phyloP scores from a whole-genome alignment of 495 filamentous ascomycete species.

The Hypoxylon crocopeplum region DNA sequence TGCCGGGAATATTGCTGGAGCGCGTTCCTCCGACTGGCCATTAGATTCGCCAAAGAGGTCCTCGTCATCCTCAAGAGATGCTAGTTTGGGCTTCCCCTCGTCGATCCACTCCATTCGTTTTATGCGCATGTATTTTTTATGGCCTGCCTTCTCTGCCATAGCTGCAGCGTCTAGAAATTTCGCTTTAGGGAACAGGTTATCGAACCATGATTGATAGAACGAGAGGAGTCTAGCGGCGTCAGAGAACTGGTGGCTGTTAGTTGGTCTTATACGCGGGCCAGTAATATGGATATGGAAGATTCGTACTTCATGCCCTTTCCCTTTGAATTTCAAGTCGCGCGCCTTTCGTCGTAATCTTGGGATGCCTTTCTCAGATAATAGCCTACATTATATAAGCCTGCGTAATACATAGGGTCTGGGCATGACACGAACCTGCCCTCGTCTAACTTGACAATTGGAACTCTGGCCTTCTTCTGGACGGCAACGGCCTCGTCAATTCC shows the following conservation, averaged over 20 bases:
- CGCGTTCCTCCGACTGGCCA: conserved; percentile 40
- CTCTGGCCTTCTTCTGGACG: conserved; percentile 71
- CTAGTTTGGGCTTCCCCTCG: conserved; percentile 65
- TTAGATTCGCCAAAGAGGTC: conserved; percentile 32
- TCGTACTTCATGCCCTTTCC: conserved; percentile 89
- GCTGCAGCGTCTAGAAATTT: conserved; percentile 89
- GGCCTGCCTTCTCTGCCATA: conserved; percentile 94
- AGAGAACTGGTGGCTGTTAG: conserved; percentile 66
- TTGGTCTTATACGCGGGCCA: not conserved
- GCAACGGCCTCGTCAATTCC: conserved; percentile 90
- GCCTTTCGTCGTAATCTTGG: conserved; percentile 78
- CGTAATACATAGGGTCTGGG: no score
- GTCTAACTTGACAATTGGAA: conserved; percentile 83
- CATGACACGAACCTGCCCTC: conserved; percentile 81
- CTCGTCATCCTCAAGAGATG: conserved; percentile 59
- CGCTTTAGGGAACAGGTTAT: conserved; percentile 92
- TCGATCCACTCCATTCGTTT: conserved; percentile 79
- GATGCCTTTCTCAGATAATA: conserved; percentile 82
- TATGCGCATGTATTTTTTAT: conserved; percentile 77
- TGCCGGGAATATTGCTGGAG: conserved; percentile 42
- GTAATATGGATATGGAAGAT: not conserved
- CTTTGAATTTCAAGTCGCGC: conserved; percentile 79
- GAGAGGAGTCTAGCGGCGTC: conserved; percentile 83
- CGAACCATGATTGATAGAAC: conserved; percentile 96
- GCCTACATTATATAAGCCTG: no score